A percentile compares a stretch with the other conserved stretches of the same genome.
Evolutionary conservation across 2,329 filamentous ascomycete genomes (phyloP).

Genomic region (Fusarium tupiense): DNA sequence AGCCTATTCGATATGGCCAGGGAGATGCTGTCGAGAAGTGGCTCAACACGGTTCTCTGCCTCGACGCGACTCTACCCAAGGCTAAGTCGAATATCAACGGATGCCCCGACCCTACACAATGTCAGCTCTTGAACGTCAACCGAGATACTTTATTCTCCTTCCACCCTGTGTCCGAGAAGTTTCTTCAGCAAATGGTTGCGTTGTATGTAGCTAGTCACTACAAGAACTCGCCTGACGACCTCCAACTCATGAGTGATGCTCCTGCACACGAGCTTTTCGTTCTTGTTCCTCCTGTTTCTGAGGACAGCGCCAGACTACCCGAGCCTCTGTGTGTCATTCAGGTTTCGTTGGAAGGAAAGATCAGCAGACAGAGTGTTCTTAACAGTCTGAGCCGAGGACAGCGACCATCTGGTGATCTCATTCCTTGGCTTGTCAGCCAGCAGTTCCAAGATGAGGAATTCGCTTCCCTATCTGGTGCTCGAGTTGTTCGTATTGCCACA

Average conservation of each 20-base stretch:
- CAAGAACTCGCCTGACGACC: slow-evolving; percentile 96
- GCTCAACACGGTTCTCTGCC: slow-evolving; percentile 92
- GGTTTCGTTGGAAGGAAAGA: slow-evolving; percentile 92
- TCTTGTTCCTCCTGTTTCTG: slow-evolving; percentile 84
- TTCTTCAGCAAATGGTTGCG: slow-evolving; percentile 97
- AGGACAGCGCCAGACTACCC: slow-evolving; percentile 80
- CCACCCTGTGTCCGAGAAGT: slow-evolving; percentile 95
- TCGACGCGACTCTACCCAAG: slow-evolving; percentile 89
- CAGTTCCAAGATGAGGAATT: slow-evolving; percentile 99
- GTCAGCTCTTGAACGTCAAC: slow-evolving; percentile 93
- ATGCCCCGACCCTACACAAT: slow-evolving; percentile 89
- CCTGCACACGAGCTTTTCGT: slow-evolving; percentile 97
- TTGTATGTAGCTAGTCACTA: slow-evolving; percentile 97
- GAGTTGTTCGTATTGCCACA: slow-evolving; percentile 93
- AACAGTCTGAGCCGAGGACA: slow-evolving; percentile 90
- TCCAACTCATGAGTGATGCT: slow-evolving; percentile 98
- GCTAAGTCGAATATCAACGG: slow-evolving; percentile 77
- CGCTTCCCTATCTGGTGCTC: slow-evolving; percentile 88
- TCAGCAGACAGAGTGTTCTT: slow-evolving; percentile 91
- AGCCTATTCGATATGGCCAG: slow-evolving; percentile 93
- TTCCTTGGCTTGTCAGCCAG: slow-evolving; percentile 96
- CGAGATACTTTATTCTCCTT: slow-evolving; percentile 98
- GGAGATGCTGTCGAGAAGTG: slow-evolving; percentile 95
- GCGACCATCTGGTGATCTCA: slow-evolving; percentile 89
- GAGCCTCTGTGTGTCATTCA: slow-evolving; percentile 96